A percentile compares a stretch with the other conserved stretches of the same genome.
Conservation (phyloP, 2,329 filamentous ascomycete species). For the Monosporascus sp. region DNA sequence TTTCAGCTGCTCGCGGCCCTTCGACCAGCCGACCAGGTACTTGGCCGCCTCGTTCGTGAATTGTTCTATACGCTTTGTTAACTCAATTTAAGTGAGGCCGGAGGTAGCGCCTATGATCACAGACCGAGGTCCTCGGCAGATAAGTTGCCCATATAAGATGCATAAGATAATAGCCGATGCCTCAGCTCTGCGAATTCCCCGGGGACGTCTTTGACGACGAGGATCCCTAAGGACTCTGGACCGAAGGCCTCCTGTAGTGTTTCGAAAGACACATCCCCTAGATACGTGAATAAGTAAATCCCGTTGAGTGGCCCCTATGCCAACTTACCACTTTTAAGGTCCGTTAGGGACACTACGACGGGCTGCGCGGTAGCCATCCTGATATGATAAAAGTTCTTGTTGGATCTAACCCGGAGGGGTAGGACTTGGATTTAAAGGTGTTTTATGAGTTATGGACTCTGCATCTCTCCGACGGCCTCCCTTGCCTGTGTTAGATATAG, state of each 20-base stretch:
- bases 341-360: conserved; percentile 56
- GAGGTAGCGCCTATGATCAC: conserved; percentile 10
- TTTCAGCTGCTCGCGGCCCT: conserved; percentile 75
- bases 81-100: neutral
- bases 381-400: neutral
- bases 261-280: conserved; percentile 62
- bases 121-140: conserved; percentile 65
- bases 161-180: conserved; percentile 71
- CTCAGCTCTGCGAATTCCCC: conserved; percentile 65
- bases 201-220: conserved; percentile 85
- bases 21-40: conserved; percentile 70
- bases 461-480: no score
- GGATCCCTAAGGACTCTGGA: conserved; percentile 82
- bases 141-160: conserved; percentile 83
- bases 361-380: conserved; percentile 47
- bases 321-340: conserved; percentile 51
- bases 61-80: conserved; percentile 33
- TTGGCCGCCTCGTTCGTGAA: conserved; percentile 56
- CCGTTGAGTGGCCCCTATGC: conserved; percentile 1
- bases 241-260: conserved; percentile 78
- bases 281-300: conserved; percentile 3
- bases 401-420: no score
- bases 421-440: no score
- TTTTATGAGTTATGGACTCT: no score
- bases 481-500: no score